Base-by-base conservation (phyloP, 768 basidiomycete species). In the Leucogyrophana mollusca region DNA sequence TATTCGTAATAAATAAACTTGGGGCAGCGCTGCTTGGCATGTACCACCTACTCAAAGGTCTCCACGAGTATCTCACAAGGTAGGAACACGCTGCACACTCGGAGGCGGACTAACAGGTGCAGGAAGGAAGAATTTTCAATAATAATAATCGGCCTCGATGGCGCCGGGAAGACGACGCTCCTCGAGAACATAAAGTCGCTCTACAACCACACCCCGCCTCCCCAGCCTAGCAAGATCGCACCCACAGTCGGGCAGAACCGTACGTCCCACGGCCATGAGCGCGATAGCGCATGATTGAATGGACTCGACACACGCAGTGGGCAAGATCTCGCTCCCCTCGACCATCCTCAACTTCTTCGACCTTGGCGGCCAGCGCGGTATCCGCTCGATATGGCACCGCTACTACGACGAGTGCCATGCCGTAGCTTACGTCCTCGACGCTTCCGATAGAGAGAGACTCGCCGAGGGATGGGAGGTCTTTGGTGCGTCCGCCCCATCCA, bases 211-310 rank as follows among this genome's bases (percentile, higher is more conserved):
- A 80, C 78, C 0, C 93, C 94, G 0, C 91, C 90, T 0, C 78
- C 96, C n/a, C 73, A 88, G 30, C 85, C 94, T 0, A 87, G 92
- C 56, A 96, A 93, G 70, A 97, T 99, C 56, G 91, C 79, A 0
- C 96, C 96, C 1, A 99, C 96, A 0, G 89, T 99, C 3, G 96
- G 96, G 0, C 95, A 98, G 69, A 98, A 98, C 66, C 95, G 95
- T 95, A 53, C 54, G 89, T 71, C 20, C 18, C 14, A 20, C n/a
- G 20, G 34, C 18, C 22, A 21, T 16, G 9, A 22, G 17, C 16
- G 13, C 18, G 22, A 24, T 17, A 14, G 10, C 16, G 11, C 27
- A 22, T 35, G 27, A 27, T 21, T 9, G 16, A 2, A n/a, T n/a
- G n/a, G n/a, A n/a, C n/a, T 21, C 13, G 14, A 13, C 22, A 24